A percentile compares a stretch with the other conserved stretches of the same genome.
These are phyloP conservation scores for Geotrichum cucujoidarum DNA, from an alignment of 1,139 yeast species.

Conservation along the genomic window DNA sequence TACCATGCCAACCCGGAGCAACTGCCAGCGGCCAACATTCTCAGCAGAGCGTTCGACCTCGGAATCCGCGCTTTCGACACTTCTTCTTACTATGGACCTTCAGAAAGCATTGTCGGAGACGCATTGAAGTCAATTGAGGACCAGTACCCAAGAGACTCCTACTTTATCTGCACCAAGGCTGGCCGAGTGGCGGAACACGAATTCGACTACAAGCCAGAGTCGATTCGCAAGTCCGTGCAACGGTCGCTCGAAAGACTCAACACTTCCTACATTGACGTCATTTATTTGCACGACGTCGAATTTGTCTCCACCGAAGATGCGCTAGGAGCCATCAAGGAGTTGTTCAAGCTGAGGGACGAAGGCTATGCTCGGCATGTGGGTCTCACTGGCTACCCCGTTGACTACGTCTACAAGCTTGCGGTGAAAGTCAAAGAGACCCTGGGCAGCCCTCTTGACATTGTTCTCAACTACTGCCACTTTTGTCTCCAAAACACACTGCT, in stretches of 20 bases:
- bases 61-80: constrained; percentile 84
- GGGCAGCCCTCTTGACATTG: constrained; percentile 59
- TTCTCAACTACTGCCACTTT: constrained; percentile 75
- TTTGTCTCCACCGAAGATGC: constrained; percentile 57
- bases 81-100: constrained; percentile 89
- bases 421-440: constrained; percentile 38
- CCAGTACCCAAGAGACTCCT: constrained; percentile 54
- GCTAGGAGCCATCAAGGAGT: constrained; percentile 57
- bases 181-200: constrained; percentile 66
- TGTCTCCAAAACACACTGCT: constrained; percentile 73
- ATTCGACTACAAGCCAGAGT: constrained; percentile 65
- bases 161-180: constrained; percentile 78
- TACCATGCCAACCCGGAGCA: constrained; percentile 62
- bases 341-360: constrained; percentile 54
- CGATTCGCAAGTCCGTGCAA: constrained; percentile 57
- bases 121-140: constrained; percentile 47
- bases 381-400: constrained; percentile 82
- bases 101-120: constrained; percentile 68
- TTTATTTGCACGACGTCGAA: constrained; percentile 86
- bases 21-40: constrained; percentile 53
- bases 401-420: constrained; percentile 44
- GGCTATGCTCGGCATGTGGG: constrained; percentile 69
- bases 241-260: constrained; percentile 63
- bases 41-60: constrained; percentile 53
- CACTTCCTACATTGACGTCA: constrained; percentile 68